Evolutionary conservation across 257 asterid species (phyloP).

Genomic region (Vinca minor): DNA sequence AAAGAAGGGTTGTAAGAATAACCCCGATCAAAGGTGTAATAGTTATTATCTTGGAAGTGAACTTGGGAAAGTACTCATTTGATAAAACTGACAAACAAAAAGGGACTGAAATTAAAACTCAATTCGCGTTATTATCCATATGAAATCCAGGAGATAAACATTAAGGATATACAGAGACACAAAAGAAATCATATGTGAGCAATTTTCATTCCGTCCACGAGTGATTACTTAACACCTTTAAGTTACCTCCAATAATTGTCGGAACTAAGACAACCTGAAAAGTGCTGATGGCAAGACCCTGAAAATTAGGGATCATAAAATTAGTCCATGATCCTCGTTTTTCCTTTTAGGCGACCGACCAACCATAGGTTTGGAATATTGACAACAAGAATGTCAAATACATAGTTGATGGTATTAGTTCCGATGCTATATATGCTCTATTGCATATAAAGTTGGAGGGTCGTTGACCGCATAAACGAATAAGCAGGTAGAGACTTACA

Average conservation of each 20-base stretch:
- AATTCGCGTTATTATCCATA: background rate
- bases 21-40: conserved; percentile 86
- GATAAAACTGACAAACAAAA: conserved; percentile 56
- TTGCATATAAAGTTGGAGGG: background rate
- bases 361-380: background rate
- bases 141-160: conserved; percentile 4
- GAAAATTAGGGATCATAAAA: conserved; percentile 16
- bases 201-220: background rate
- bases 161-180: background rate
- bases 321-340: background rate
- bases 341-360: background rate
- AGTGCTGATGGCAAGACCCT: conserved; percentile 97
- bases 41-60: conserved; percentile 71
- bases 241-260: conserved; percentile 87
- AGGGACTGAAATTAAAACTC: conserved; percentile 1
- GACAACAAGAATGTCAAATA: background rate
- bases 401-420: background rate
- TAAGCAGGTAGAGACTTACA: conserved; percentile 38
- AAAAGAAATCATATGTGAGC: background rate
- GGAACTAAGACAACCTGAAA: conserved; percentile 96
- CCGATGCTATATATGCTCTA: background rate
- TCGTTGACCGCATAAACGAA: background rate
- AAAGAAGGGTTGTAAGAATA: conserved; percentile 83
- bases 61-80: conserved; percentile 84
- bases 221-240: conserved; percentile 6